A percentile compares a stretch with the other conserved stretches of the same genome.
Evolutionary conservation across 495 filamentous ascomycete species (phyloP).

Genomic region (Aspergillus biplanus): DNA sequence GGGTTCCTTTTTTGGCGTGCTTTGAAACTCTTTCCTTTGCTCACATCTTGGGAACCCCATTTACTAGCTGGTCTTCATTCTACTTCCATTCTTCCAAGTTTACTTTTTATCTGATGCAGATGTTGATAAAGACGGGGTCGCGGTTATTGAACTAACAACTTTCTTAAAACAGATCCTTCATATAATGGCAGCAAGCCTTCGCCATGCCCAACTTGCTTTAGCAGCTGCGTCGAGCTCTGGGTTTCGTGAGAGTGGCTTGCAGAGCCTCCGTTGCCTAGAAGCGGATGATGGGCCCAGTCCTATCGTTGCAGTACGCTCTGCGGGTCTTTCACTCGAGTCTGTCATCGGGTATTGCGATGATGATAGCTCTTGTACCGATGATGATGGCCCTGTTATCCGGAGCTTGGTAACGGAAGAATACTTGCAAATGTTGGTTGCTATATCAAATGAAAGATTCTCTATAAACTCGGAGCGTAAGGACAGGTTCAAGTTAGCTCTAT

Average conservation of each 20-base stretch:
- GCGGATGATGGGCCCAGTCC: constrained; percentile 50
- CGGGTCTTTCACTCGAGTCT: constrained; percentile 77
- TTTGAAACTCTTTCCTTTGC: background rate
- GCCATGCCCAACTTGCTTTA: constrained; percentile 72
- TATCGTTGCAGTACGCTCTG: constrained; percentile 82
- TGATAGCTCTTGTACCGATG: constrained; percentile 28
- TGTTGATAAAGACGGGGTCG: too few species aligned
- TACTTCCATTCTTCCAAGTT: background rate
- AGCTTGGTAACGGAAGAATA: constrained; percentile 59
- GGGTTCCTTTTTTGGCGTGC: background rate
- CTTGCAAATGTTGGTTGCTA: constrained; percentile 62
- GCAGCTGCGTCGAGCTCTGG: constrained; percentile 76
- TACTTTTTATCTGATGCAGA: background rate
- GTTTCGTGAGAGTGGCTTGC: constrained; percentile 85
- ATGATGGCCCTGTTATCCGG: constrained; percentile 39
- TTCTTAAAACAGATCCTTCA: constrained; percentile 73
- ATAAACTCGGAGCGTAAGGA: constrained; percentile 73
- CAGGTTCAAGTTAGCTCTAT: constrained; percentile 52
- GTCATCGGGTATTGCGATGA: constrained; percentile 64
- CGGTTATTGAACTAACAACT: constrained; percentile 6
- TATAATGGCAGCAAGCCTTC: constrained; percentile 71
- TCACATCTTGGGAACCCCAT: too few species aligned
- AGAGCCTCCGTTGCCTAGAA: constrained; percentile 45
- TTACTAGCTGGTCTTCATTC: background rate
- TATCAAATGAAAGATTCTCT: constrained; percentile 76